These are phyloP conservation scores for Skeletonema costatum DNA, from an alignment of 108 stramenopile genomes.

Conservation along the genomic window DNA sequence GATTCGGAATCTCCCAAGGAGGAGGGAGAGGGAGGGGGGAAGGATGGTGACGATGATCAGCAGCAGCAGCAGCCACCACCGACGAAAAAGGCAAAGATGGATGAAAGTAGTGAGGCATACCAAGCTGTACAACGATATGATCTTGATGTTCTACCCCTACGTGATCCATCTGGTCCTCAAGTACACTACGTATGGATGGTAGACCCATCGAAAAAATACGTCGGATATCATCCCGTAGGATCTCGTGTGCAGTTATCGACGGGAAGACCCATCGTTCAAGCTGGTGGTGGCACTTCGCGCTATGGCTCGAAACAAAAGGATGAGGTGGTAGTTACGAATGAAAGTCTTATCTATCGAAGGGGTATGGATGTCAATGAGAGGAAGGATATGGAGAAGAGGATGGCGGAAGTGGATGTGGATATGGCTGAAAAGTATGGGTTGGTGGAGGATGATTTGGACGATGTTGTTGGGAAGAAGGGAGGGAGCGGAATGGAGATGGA, in stretches of 20 bases:
- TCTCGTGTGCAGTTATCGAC: conserved; percentile 82
- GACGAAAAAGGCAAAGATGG: conserved; percentile 12
- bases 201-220: conserved; percentile 41
- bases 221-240: conserved; percentile 67
- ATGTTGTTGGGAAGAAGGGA: background rate
- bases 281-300: conserved; percentile 9
- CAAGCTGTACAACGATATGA: conserved; percentile 74
- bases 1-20: background rate
- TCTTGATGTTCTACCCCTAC: conserved; percentile 79
- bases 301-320: conserved; percentile 17
- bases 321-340: conserved; percentile 12
- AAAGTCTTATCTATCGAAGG: conserved; percentile 50
- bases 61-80: background rate
- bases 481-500: background rate
- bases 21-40: conserved; percentile 11
- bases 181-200: conserved; percentile 71
- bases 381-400: conserved; percentile 53
- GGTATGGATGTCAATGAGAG: conserved; percentile 55
- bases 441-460: conserved; percentile 15
- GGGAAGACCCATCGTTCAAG: conserved; percentile 56
- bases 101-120: conserved; percentile 26
- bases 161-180: conserved; percentile 76
- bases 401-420: conserved; percentile 79
- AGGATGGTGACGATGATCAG: background rate
- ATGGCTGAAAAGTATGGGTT: conserved; percentile 65